Evolutionary conservation across 2,329 filamentous ascomycete genomes (phyloP).

Genomic region (Pezizomycotina sp.): DNA sequence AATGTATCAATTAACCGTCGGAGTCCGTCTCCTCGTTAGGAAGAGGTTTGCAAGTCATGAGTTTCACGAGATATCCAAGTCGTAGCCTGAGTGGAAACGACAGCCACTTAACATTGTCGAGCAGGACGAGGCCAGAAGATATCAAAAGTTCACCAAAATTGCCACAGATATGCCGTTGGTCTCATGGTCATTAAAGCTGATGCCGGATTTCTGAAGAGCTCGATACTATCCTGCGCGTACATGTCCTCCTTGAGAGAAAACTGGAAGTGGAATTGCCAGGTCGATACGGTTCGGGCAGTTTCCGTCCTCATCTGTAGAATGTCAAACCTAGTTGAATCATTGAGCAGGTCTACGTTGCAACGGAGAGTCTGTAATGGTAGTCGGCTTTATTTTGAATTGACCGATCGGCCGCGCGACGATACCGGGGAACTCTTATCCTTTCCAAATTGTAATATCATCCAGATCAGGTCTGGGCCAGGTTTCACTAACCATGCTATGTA

Average conservation of each 20-base stretch:
- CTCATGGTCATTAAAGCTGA: constrained; percentile 71
- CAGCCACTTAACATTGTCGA: constrained; percentile 83
- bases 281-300: constrained; percentile 57
- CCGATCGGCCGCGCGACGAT: constrained; percentile 93
- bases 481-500: constrained; percentile 87
- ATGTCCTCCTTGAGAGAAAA: constrained; percentile 92
- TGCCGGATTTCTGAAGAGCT: constrained; percentile 82
- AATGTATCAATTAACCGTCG: constrained; percentile 72
- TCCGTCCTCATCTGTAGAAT: constrained; percentile 76
- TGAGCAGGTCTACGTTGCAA: constrained; percentile 92
- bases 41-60: constrained; percentile 65
- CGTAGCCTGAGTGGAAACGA: constrained; percentile 97
- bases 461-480: constrained; percentile 20
- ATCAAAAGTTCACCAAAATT: constrained; percentile 79
- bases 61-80: constrained; percentile 92
- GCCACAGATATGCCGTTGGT: constrained; percentile 79
- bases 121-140: constrained; percentile 75
- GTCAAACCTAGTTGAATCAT: constrained; percentile 96
- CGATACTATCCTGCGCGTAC: constrained; percentile 91
- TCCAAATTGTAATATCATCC: constrained; percentile 1
- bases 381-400: constrained; percentile 84
- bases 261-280: constrained; percentile 98
- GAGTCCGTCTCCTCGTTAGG: constrained; percentile 85
- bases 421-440: constrained; percentile 98
- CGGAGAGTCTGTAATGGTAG: constrained; percentile 97